Evolutionary conservation across 345 rosid species (phyloP).

Genomic region (Limnanthes douglasii): DNA sequence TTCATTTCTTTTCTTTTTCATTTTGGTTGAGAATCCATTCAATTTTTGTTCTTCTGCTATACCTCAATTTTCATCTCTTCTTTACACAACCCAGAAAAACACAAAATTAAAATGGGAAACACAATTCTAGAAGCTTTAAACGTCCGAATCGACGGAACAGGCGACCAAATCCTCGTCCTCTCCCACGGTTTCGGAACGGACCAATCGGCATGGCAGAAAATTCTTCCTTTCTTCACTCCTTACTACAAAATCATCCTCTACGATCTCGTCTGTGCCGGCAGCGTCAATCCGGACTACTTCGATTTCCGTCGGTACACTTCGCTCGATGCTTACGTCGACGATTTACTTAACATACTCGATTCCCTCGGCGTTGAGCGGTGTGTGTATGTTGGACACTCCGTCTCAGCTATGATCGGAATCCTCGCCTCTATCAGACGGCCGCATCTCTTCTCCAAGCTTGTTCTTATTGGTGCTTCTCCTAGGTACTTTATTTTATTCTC

Average conservation of each 20-base stretch:
- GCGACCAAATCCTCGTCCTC: constrained; percentile 42
- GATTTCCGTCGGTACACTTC: constrained; percentile 42
- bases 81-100: background rate
- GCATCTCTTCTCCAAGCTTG: constrained; percentile 58
- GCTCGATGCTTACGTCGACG: constrained; percentile 69
- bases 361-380: constrained; percentile 43
- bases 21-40: no score
- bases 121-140: constrained; percentile 52
- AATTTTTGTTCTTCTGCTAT: no score
- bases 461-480: constrained; percentile 72
- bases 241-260: constrained; percentile 42
- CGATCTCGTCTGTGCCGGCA: constrained; percentile 81
- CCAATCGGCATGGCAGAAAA: constrained; percentile 77
- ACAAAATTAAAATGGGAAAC: constrained; percentile 21
- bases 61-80: background rate
- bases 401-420: constrained; percentile 82
- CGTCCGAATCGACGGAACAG: constrained; percentile 52
- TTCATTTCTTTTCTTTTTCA: no score
- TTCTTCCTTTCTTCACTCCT: constrained; percentile 45
- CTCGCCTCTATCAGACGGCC: constrained; percentile 77
- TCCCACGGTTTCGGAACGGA: constrained; percentile 88
- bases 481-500: constrained; percentile 27
- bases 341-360: constrained; percentile 60
- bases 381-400: constrained; percentile 71
- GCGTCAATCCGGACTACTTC: constrained; percentile 71